These are phyloP conservation scores for Lentinula detonsa DNA, from an alignment of 768 basidiomycete species.

Conservation along the genomic window DNA sequence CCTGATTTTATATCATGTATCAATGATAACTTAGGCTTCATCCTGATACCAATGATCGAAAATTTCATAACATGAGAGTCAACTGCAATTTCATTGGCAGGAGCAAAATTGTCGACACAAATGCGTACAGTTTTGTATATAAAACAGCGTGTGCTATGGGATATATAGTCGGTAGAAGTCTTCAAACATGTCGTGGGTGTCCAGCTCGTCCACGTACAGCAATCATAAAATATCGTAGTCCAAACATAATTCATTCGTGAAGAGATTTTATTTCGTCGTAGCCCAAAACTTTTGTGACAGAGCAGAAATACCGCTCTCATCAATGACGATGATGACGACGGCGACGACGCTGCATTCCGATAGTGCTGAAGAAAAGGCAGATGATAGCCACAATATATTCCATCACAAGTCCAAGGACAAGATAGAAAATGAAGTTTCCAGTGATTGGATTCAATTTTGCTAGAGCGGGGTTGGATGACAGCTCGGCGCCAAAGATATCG, in stretches of 20 bases:
- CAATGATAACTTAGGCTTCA: no score
- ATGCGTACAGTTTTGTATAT: no score
- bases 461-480: slow-evolving; percentile 34
- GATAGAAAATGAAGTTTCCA: slow-evolving; percentile 53
- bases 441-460: slow-evolving; percentile 51
- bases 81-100: no score
- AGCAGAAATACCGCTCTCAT: no score
- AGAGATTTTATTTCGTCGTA: not conserved
- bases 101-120: no score
- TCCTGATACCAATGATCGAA: no score
- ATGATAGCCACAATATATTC: slow-evolving; percentile 47
- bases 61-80: no score
- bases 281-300: not conserved
- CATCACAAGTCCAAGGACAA: slow-evolving; percentile 54
- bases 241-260: not conserved
- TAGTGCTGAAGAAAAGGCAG: slow-evolving; percentile 40
- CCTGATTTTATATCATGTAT: no score
- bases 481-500: slow-evolving; percentile 31
- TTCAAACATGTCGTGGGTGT: no score
- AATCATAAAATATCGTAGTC: not conserved
- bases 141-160: no score
- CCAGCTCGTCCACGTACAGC: no score
- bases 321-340: not conserved
- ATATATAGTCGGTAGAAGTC: no score
- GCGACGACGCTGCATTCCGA: slow-evolving; percentile 26